phyloP scores from a whole-genome alignment of 176 grass and related monocot species.

The Oryza brachyantha region DNA sequence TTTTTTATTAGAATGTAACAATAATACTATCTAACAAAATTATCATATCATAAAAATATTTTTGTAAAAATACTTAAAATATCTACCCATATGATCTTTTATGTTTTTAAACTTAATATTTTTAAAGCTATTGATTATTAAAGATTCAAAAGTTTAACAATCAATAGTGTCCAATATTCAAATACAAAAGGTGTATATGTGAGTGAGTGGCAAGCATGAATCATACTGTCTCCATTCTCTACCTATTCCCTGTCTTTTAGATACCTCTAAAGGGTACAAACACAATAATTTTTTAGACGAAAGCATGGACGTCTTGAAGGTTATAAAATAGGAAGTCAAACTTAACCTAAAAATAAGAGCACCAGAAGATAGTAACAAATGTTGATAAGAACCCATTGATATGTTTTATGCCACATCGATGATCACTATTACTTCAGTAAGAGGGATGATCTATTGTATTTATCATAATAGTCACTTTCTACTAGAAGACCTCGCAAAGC shows the following conservation, averaged over 20 bases:
- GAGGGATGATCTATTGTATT: neutral
- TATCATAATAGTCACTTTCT: constrained; percentile 3
- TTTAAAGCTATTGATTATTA: no score
- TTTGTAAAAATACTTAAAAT: no score
- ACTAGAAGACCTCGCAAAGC: neutral
- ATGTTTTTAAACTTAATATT: no score
- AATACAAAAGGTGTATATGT: no score
- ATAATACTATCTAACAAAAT: no score
- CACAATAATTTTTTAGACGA: neutral
- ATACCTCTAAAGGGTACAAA: neutral
- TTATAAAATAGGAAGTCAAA: neutral
- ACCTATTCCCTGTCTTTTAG: neutral
- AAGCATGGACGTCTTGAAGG: neutral
- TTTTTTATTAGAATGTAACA: no score
- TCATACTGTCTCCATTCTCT: neutral
- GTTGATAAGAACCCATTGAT: neutral
- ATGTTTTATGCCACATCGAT: neutral
- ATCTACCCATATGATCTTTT: no score
- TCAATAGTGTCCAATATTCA: no score
- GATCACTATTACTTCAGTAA: neutral
- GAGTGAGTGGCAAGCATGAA: neutral
- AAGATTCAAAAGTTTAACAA: no score
- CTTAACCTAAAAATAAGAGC: neutral
- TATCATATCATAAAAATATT: no score
- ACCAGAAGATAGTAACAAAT: neutral